Evolutionary conservation across 768 basidiomycete genomes (phyloP).

Genomic region (Phylloporus sp.): DNA sequence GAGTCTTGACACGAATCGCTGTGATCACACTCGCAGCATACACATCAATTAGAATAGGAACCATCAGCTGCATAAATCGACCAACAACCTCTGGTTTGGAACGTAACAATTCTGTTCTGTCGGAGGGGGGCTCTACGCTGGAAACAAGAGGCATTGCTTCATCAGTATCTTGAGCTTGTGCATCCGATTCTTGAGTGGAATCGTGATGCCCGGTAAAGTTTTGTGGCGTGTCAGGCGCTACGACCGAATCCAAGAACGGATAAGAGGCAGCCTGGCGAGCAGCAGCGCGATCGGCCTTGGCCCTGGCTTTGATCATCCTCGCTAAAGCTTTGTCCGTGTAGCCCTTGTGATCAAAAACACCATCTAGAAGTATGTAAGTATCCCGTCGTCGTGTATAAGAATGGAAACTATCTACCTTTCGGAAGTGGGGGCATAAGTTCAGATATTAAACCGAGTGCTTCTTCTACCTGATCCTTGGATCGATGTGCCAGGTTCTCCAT

Average conservation of each 20-base stretch:
- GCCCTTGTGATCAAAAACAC: conserved; percentile 87
- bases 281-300: conserved; percentile 74
- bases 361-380: conserved; percentile 52
- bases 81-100: conserved; percentile 71
- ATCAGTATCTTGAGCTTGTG: conserved; percentile 41
- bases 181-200: conserved; percentile 29
- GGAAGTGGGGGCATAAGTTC: conserved; percentile 92
- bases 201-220: conserved; percentile 16
- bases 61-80: conserved; percentile 81
- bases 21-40: conserved; percentile 95
- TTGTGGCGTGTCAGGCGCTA: conserved; percentile 19
- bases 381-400: background rate
- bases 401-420: conserved; percentile 52
- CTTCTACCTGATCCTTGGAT: conserved; percentile 96
- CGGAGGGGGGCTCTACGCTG: conserved; percentile 34
- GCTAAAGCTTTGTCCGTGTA: conserved; percentile 85
- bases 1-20: conserved; percentile 81
- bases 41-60: conserved; percentile 96
- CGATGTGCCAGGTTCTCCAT: conserved; percentile 96
- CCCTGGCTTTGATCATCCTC: conserved; percentile 74
- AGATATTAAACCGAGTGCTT: conserved; percentile 80
- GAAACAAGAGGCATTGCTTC: conserved; percentile 32
- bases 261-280: conserved; percentile 50
- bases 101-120: conserved; percentile 71
- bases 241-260: conserved; percentile 23